Conservation (phyloP, 768 basidiomycete genomes). For the Leucogyrophana mollusca region DNA sequence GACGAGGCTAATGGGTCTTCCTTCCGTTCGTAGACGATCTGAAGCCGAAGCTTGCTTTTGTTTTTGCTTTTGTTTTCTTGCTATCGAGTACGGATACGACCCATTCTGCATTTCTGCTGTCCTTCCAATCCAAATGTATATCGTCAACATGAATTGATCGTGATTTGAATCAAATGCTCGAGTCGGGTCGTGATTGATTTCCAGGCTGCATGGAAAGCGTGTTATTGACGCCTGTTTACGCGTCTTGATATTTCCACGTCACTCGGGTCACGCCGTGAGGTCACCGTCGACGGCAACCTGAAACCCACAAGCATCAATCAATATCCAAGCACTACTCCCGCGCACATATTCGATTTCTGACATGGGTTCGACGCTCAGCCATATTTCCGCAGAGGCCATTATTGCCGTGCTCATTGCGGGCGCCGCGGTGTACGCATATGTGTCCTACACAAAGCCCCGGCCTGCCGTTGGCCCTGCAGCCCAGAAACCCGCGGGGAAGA, state of each 20-base stretch:
- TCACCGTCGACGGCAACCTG: background rate
- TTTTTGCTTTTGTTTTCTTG: background rate
- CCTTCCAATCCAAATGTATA: too few relatives aligned
- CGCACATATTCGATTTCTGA: conserved; percentile 1
- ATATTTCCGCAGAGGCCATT: conserved; percentile 37
- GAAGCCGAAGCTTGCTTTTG: background rate
- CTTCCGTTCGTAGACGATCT: background rate
- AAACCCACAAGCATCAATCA: background rate
- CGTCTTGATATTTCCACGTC: conserved; percentile 11
- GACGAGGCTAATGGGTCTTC: conserved; percentile 11
- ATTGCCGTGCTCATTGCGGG: conserved; percentile 38
- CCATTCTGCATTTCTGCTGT: too few relatives aligned
- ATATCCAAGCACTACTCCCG: background rate
- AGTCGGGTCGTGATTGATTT: conserved; percentile 1
- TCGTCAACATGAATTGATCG: too few relatives aligned
- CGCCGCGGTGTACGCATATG: conserved; percentile 40
- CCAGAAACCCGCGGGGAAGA: conserved; percentile 1
- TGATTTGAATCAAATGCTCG: too few relatives aligned
- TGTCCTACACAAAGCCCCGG: conserved; percentile 14
- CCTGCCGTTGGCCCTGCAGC: conserved; percentile 3
- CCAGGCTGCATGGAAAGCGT: conserved; percentile 6
- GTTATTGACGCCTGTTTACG: conserved; percentile 30
- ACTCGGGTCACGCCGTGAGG: background rate
- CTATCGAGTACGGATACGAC: too few relatives aligned
- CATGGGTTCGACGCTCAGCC: conserved; percentile 50